Percentiles rank a stretch among this genome's conserved stretches.
phyloP scores from a whole-genome alignment of 805 yeast genomes.

The Pichia nakasei region DNA sequence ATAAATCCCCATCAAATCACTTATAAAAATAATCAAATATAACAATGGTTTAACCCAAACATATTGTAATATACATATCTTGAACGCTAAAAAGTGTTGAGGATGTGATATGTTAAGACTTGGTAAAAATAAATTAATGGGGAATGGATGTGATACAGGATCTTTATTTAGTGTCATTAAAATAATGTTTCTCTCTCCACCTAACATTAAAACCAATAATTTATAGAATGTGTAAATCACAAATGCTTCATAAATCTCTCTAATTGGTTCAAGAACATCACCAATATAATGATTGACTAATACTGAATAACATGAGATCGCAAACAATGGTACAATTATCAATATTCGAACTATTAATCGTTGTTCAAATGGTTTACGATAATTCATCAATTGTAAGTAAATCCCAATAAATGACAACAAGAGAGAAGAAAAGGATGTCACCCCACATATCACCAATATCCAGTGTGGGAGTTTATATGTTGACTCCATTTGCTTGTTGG shows the following conservation, averaged over 20 bases:
- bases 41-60: constrained; percentile 89
- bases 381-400: constrained; percentile 51
- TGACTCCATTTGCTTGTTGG: constrained; percentile 3
- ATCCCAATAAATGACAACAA: constrained; percentile 39
- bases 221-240: constrained; percentile 91
- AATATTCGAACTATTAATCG: constrained; percentile 76
- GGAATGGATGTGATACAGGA: constrained; percentile 62
- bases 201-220: constrained; percentile 70
- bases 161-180: constrained; percentile 48
- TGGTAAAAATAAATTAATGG: constrained; percentile 38
- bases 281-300: constrained; percentile 38
- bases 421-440: constrained; percentile 22
- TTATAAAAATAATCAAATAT: constrained; percentile 43
- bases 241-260: constrained; percentile 93
- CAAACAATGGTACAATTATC: constrained; percentile 72
- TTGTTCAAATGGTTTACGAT: constrained; percentile 84
- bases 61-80: constrained; percentile 83
- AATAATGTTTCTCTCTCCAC: constrained; percentile 86
- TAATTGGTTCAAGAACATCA: constrained; percentile 55
- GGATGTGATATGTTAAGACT: constrained; percentile 84
- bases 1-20: constrained; percentile 41
- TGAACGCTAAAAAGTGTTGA: constrained; percentile 60
- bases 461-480: constrained; percentile 1
- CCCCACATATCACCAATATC: constrained; percentile 3
- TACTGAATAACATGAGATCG: constrained; percentile 57